Evolutionary conservation across 164 flowering plant genomes (phyloP), one percentile per base, ranked within the genome.

Genomic region (Liquidambar formosana): DNA sequence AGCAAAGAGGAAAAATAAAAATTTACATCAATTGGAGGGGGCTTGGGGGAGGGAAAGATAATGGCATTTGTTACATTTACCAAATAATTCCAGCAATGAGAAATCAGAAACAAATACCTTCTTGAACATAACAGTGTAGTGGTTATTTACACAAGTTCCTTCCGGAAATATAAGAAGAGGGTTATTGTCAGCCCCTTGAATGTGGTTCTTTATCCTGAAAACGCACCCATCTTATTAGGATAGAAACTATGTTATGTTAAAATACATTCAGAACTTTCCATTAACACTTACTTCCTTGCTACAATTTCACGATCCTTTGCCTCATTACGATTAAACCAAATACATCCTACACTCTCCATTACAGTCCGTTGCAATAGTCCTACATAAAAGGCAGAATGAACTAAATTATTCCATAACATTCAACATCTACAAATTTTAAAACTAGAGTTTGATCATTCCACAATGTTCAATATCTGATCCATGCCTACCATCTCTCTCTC

Each of bases 151-250:
- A 76, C 99, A 96, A 11, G 99, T 96, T 73, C 99, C 99, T 86
- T 96, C 99, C 4, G 99, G 99, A 81, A 96, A 96, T 83, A 96
- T 90, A 59, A 96, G 94, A 80, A 93, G 91, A 74, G 99, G 99
- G 66, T 96, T 93, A 72, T 88, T 93, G 75, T 92, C 99, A 68
- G 76, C 66, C 5, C 86, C 88, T 72, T 84, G 85, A 67, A 93
- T 81, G 73, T 96, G 99, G 10, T 87, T 92, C 59, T 89, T 89
- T 70, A 96, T 76, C 88, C 99, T 96, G 91, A 63, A 80, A 73
- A 47, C 6, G 12, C 10, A 71, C 65, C 49, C 65, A 64, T 45
- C 25, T 19, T 23, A 61, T 63, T 19, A 61, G 6, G 25, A 71
- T 12, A 63, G 41, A 33, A 33, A 33, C 41, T 33, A 33, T 33